phyloP scores from a whole-genome alignment of 2,329 filamentous ascomycete genomes.

The Fusarium dimerum region DNA sequence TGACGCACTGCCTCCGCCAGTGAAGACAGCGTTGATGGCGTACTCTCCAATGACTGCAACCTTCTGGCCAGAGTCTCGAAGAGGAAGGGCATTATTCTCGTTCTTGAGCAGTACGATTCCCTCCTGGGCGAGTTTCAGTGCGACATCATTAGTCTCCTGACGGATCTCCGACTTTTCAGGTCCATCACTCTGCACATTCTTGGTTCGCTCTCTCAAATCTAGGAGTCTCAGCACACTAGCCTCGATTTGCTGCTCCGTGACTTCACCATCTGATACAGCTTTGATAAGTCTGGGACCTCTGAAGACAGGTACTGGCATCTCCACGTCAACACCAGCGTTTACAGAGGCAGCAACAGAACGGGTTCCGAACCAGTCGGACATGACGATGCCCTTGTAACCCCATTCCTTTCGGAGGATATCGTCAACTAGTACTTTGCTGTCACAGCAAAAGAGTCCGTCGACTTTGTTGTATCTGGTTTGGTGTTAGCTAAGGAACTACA shows the following conservation, averaged over 20 bases:
- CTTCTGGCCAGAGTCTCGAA: neutral
- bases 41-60: constrained; percentile 16
- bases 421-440: neutral
- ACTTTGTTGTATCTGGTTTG: constrained; percentile 20
- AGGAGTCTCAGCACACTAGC: neutral
- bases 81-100: constrained; percentile 1
- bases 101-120: constrained; percentile 20
- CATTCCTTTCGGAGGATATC: constrained; percentile 13
- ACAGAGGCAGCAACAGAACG: constrained; percentile 3
- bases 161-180: constrained; percentile 10
- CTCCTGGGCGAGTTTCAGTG: constrained; percentile 4
- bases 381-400: constrained; percentile 11
- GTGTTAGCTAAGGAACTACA: neutral
- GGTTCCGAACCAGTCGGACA: constrained; percentile 25
- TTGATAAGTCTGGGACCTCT: constrained; percentile 9
- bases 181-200: neutral
- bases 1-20: constrained; percentile 18
- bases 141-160: constrained; percentile 8
- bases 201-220: constrained; percentile 8
- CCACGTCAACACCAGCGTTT: constrained; percentile 14
- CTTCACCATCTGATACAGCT: neutral
- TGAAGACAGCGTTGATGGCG: constrained; percentile 7
- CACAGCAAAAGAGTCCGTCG: constrained; percentile 10
- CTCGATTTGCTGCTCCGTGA: constrained; percentile 8
- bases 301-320: constrained; percentile 19